phyloP scores from a whole-genome alignment of 352 stramenopile species.

The Phytophthora vignae region DNA sequence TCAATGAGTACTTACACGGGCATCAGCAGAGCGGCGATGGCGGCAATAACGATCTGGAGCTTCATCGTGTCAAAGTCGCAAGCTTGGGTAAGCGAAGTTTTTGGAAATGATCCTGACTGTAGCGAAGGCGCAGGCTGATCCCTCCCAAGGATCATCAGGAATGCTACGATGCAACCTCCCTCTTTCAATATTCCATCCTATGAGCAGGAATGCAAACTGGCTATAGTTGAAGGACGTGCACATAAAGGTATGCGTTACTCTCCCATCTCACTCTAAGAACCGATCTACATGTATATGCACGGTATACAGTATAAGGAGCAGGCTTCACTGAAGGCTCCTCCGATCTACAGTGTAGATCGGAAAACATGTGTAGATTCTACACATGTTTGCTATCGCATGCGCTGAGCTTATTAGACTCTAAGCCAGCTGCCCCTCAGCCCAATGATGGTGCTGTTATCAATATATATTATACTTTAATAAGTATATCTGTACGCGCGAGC shows the following conservation, averaged over 20 bases:
- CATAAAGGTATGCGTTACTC: background rate
- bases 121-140: background rate
- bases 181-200: slow-evolving; percentile 1
- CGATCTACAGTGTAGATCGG: too few relatives aligned
- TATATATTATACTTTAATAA: too few relatives aligned
- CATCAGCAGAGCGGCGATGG: slow-evolving; percentile 1
- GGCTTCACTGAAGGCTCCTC: background rate
- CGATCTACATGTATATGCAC: background rate
- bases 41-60: slow-evolving; percentile 5
- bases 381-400: background rate
- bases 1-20: slow-evolving; percentile 1
- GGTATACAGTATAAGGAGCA: background rate
- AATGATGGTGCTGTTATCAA: too few relatives aligned
- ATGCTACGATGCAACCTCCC: background rate
- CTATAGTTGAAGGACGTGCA: background rate
- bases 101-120: background rate
- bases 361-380: too few relatives aligned
- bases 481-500: too few relatives aligned
- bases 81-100: background rate
- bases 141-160: background rate
- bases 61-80: slow-evolving; percentile 3
- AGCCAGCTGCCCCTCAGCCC: background rate
- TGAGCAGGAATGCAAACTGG: background rate
- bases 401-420: background rate
- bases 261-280: background rate